Base-by-base conservation (phyloP, 441 rosid species). In the Brassica hybrid region DNA sequence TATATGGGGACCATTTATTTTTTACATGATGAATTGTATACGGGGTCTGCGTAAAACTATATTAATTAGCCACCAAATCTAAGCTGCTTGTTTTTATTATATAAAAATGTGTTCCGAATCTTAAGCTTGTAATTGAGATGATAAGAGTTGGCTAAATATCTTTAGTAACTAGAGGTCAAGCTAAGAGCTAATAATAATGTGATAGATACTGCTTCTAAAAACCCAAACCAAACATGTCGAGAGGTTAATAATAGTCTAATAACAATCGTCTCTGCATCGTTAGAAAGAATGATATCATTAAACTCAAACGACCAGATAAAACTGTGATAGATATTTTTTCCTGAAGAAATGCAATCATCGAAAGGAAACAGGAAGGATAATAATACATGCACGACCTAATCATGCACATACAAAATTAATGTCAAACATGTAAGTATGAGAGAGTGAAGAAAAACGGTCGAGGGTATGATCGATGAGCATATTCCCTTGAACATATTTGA, bases 401-500 rank as follows among this genome's bases (percentile, higher is more conserved):
- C 67, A 60, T 18, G 18, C 23, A 18, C 30, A 38, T 5, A 38
- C 69, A 63, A 36, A 63, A 23, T 1, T 10, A 12, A 10, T 61
- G 34, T 62, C 8, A 63, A 56, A 70, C 25, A 25, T 3, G 9
- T 0, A 52, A 36, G 66, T 7, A 58, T 58, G 59, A 18, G 16
- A 59, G 17, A 16, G 2, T 50, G n/a, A n/a, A n/a, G n/a, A n/a
- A n/a, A n/a, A 66, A 50, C 18, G 48, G 60, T 54, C 38, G 21
- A 56, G 60, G 2, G 21, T 30, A 71, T 71, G 75, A 78, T 63
- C 45, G 18, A 54, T 27, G 56, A 69, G 78, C 67, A 79, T 79
- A 79, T 74, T 79, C 82, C 63, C 60, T 68, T 62, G 1, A 41
- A n/a, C 23, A 62, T 17, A 54, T 73, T 68, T 62, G 78, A 79